These are phyloP conservation scores for Solanum commersonii DNA, from an alignment of 257 asterid genomes.

Conservation along the genomic window DNA sequence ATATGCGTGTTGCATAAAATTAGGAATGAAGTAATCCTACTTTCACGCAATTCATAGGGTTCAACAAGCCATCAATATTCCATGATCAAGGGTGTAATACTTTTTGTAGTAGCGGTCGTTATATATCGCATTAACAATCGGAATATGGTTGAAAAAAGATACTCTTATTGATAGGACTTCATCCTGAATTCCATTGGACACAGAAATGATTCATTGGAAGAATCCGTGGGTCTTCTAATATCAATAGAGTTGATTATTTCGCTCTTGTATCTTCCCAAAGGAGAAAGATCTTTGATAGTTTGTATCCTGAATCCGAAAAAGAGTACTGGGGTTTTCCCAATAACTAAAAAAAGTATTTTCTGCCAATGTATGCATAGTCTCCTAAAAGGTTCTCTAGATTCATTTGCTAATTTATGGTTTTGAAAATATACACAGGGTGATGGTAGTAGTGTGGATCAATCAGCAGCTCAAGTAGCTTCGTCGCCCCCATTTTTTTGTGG, in stretches of 20 bases:
- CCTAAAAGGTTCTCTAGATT: not conserved
- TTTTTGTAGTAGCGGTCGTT: too few species aligned
- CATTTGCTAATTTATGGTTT: not conserved
- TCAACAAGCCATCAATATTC: too few species aligned
- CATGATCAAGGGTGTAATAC: not conserved
- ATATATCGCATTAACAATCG: too few species aligned
- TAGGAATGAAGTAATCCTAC: not conserved
- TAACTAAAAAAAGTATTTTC: not conserved
- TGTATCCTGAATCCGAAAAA: not conserved
- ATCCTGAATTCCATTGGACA: not conserved
- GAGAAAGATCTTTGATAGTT: not conserved
- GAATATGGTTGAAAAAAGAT: not conserved
- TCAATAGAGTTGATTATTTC: too few species aligned
- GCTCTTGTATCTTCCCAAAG: not conserved
- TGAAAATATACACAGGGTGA: slow-evolving; percentile 28
- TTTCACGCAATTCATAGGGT: not conserved
- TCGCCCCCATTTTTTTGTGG: slow-evolving; percentile 99
- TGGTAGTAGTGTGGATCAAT: slow-evolving; percentile 35
- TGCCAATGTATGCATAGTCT: not conserved
- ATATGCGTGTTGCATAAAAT: not conserved
- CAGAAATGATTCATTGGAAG: not conserved
- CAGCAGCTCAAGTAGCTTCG: slow-evolving; percentile 56
- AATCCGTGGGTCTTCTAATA: not conserved
- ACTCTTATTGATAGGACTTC: too few species aligned
- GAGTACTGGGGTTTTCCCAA: not conserved